phyloP scores from a whole-genome alignment of 2,329 filamentous ascomycete species.

The Cladosporium sp. region DNA sequence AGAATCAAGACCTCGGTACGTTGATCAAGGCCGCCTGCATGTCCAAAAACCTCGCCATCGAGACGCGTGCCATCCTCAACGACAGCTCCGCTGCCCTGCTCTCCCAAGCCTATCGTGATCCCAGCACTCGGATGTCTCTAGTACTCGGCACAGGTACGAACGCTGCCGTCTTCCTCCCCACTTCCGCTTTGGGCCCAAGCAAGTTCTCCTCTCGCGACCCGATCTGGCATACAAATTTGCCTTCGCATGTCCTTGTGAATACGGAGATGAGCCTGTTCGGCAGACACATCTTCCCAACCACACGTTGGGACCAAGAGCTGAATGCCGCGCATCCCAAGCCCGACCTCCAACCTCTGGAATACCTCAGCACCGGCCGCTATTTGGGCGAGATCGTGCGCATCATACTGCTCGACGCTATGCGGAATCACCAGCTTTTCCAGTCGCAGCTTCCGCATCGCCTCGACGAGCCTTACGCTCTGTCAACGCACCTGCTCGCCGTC shows the following conservation, averaged over 20 bases:
- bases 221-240: slow-evolving; percentile 57
- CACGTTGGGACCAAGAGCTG: slow-evolving; percentile 61
- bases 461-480: slow-evolving; percentile 58
- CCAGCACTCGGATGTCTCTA: slow-evolving; percentile 61
- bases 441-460: slow-evolving; percentile 57
- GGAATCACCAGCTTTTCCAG: slow-evolving; percentile 56
- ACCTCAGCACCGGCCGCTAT: slow-evolving; percentile 64
- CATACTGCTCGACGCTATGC: slow-evolving; percentile 60
- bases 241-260: slow-evolving; percentile 63
- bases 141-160: slow-evolving; percentile 67
- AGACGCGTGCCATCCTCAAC: slow-evolving; percentile 63
- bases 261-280: slow-evolving; percentile 68
- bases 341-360: slow-evolving; percentile 66
- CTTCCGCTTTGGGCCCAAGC: slow-evolving; percentile 51
- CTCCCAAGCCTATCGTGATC: slow-evolving; percentile 61
- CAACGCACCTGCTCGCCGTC: slow-evolving; percentile 59
- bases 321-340: slow-evolving; percentile 58
- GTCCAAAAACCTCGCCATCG: slow-evolving; percentile 55
- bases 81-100: slow-evolving; percentile 63
- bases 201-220: slow-evolving; percentile 59
- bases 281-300: slow-evolving; percentile 57
- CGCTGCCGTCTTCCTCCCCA: slow-evolving; percentile 61
- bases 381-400: slow-evolving; percentile 63
- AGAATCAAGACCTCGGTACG: slow-evolving; percentile 60
- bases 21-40: slow-evolving; percentile 60